Percentiles rank a stretch among this genome's conserved stretches.
These are phyloP conservation scores for Myriangium duriaei DNA, from an alignment of 2,329 filamentous ascomycete species.

Conservation along the genomic window DNA sequence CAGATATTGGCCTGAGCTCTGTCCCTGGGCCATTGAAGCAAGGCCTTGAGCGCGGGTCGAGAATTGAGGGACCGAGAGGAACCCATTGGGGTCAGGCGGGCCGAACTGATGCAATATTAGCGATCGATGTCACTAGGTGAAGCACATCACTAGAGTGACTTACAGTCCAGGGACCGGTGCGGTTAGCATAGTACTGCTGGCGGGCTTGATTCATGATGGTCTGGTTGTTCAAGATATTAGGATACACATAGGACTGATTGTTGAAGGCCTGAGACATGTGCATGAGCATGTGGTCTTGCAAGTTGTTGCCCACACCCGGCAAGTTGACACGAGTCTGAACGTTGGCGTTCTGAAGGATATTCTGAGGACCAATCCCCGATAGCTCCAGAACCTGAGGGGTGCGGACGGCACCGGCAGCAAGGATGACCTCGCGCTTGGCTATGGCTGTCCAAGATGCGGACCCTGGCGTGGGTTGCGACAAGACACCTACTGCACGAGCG, in stretches of 20 bases:
- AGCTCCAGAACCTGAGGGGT: conserved; percentile 29
- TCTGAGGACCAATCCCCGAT: conserved; percentile 26
- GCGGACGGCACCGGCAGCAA: conserved; percentile 23
- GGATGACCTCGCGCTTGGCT: conserved; percentile 20
- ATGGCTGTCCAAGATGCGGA: conserved; percentile 7
- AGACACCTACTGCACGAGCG: conserved; percentile 11
- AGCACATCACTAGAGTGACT: no score
- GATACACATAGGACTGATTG: conserved; percentile 12
- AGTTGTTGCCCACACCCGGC: conserved; percentile 12
- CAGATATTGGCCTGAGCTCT: conserved; percentile 16
- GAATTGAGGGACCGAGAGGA: conserved; percentile 19
- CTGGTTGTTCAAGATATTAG: conserved; percentile 16
- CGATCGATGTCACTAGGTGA: no score
- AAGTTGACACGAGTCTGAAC: conserved; percentile 22
- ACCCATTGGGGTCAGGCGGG: conserved; percentile 19
- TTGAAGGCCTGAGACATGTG: conserved; percentile 13
- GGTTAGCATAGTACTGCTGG: conserved; percentile 17
- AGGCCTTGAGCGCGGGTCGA: conserved; percentile 11
- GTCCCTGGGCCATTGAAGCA: conserved; percentile 10
- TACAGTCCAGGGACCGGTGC: conserved; percentile 21
- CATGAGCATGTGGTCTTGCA: conserved; percentile 14
- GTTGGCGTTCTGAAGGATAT: conserved; percentile 29
- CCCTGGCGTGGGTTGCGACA: conserved; percentile 5
- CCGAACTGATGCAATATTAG: no score
- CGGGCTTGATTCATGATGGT: conserved; percentile 17